phyloP scores from a whole-genome alignment of 768 basidiomycete genomes.

The Termitomyces sp. region DNA sequence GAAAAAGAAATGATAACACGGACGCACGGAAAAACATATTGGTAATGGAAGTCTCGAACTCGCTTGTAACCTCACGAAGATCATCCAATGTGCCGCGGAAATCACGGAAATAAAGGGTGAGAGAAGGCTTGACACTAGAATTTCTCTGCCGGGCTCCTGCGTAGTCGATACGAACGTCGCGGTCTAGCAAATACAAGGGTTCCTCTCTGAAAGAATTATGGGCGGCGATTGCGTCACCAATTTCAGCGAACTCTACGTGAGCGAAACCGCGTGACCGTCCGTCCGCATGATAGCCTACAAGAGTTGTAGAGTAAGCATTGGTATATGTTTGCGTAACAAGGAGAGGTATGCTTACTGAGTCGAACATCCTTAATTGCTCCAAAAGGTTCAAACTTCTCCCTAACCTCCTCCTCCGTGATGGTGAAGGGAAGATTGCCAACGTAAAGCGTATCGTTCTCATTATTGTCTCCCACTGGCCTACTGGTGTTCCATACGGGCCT shows the following conservation, averaged over 20 bases:
- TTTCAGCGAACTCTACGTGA: constrained; percentile 35
- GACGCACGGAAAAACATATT: constrained; percentile 25
- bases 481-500: neutral
- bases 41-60: constrained; percentile 24
- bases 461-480: neutral
- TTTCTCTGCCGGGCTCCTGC: constrained; percentile 13
- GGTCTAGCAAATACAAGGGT: constrained; percentile 42
- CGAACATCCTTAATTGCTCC: constrained; percentile 32
- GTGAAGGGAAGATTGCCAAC: constrained; percentile 51
- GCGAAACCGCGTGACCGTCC: constrained; percentile 39
- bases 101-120: constrained; percentile 26
- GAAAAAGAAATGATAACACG: neutral
- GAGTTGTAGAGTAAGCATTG: neutral
- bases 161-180: constrained; percentile 37
- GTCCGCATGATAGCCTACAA: constrained; percentile 15
- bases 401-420: constrained; percentile 32
- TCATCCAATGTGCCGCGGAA: constrained; percentile 19
- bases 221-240: constrained; percentile 31
- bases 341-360: constrained; percentile 28
- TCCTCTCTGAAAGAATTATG: constrained; percentile 31
- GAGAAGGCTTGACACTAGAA: constrained; percentile 10
- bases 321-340: neutral
- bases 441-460: constrained; percentile 29
- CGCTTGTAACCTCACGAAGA: constrained; percentile 17
- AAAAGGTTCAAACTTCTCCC: constrained; percentile 34